Conservation (phyloP, 2,329 filamentous ascomycete genomes). For the Fusarium oxysporum region DNA sequence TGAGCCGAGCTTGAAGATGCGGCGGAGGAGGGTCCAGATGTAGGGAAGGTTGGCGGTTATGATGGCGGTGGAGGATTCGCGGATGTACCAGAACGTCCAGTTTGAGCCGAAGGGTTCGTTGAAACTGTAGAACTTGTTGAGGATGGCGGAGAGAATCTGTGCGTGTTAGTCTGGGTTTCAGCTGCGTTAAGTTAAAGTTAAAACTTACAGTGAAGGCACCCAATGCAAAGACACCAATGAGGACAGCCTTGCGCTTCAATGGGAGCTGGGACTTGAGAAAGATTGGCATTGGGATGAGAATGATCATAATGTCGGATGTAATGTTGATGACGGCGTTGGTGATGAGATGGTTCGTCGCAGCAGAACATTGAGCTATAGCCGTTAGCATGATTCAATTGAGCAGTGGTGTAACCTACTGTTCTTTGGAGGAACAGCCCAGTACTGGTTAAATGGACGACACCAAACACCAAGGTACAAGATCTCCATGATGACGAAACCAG, state of each 20-base stretch:
- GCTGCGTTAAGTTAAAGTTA: too few relatives aligned
- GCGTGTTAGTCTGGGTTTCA: constrained; percentile 8
- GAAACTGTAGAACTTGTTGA: constrained; percentile 59
- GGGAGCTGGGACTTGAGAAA: constrained; percentile 63
- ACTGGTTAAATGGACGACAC: constrained; percentile 66
- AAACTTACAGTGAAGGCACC: constrained; percentile 62
- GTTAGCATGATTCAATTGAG: constrained; percentile 11
- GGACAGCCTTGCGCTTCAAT: constrained; percentile 63
- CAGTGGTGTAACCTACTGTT: constrained; percentile 53
- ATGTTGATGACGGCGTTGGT: constrained; percentile 70
- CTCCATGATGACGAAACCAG: constrained; percentile 63
- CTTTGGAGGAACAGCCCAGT: constrained; percentile 67
- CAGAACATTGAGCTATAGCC: constrained; percentile 65
- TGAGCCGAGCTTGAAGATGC: constrained; percentile 51
- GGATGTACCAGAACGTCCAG: constrained; percentile 59
- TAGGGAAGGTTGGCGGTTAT: constrained; percentile 57
- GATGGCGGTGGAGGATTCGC: constrained; percentile 57
- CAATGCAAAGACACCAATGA: constrained; percentile 60
- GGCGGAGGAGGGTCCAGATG: constrained; percentile 55
- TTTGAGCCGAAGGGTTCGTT: constrained; percentile 51
- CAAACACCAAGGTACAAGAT: constrained; percentile 62
- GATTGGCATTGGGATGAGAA: constrained; percentile 66
- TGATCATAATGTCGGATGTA: constrained; percentile 69
- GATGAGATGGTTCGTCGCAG: constrained; percentile 67
- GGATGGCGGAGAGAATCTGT: constrained; percentile 61